Percentiles rank a stretch among this genome's conserved stretches.
phyloP scores from a whole-genome alignment of 768 basidiomycete genomes.

The Leccinum pellstonianum region DNA sequence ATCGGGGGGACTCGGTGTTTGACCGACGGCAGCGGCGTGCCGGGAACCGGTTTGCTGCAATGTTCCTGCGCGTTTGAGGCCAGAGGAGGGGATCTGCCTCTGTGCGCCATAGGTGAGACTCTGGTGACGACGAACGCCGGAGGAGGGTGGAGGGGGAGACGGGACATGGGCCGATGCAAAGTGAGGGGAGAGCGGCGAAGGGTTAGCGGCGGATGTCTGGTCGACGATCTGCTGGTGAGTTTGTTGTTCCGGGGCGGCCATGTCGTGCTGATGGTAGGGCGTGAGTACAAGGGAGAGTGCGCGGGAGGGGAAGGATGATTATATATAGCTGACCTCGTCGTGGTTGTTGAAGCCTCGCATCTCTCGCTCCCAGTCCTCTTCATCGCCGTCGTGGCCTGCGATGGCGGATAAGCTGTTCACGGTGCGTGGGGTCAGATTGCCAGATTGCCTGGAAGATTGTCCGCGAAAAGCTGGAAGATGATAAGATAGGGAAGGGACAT shows the following conservation, averaged over 20 bases:
- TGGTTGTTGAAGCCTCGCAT: constrained; percentile 57
- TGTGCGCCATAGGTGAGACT: constrained; percentile 72
- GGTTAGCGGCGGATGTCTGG: constrained; percentile 36
- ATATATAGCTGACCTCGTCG: constrained; percentile 55
- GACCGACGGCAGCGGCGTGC: constrained; percentile 27
- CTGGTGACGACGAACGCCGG: constrained; percentile 75
- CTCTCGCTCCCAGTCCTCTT: constrained; percentile 82
- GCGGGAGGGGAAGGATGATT: not conserved
- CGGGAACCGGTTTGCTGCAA: constrained; percentile 49
- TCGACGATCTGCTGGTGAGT: constrained; percentile 54
- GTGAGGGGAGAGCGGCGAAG: constrained; percentile 65
- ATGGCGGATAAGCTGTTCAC: constrained; percentile 84
- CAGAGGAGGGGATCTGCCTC: constrained; percentile 48
- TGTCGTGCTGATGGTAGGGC: constrained; percentile 22
- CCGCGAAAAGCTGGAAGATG: constrained; percentile 51
- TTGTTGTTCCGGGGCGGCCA: constrained; percentile 21
- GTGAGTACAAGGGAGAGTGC: constrained; percentile 14
- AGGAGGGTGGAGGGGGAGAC: constrained; percentile 69
- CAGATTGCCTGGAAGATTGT: constrained; percentile 50
- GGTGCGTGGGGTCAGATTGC: constrained; percentile 65
- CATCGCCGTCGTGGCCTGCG: constrained; percentile 83
- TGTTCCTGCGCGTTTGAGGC: constrained; percentile 76
- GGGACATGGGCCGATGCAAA: constrained; percentile 52
- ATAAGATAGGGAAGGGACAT: constrained; percentile 3
- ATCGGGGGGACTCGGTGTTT: constrained; percentile 46